Evolutionary conservation across 441 rosid species (phyloP).

Genomic region (Erodium texanum): DNA sequence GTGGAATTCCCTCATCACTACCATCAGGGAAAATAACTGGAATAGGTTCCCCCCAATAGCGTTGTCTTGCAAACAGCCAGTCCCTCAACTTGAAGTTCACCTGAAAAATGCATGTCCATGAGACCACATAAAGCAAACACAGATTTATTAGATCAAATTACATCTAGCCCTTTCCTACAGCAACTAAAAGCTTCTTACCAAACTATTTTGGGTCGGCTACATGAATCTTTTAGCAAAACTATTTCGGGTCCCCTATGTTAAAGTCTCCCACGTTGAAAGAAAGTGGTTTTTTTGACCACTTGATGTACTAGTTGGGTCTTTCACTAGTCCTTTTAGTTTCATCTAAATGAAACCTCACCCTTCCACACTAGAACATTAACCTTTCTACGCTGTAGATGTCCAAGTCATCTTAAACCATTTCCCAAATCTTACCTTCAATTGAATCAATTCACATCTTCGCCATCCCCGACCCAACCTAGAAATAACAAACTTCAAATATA

Average conservation of each 20-base stretch:
- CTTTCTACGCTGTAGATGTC: not conserved
- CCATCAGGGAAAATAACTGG: conserved; percentile 73
- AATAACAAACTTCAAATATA: conserved; percentile 8
- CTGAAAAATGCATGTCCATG: conserved; percentile 32
- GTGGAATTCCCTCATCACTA: conserved; percentile 54
- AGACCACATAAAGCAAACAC: conserved; percentile 2
- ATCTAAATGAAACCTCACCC: not conserved
- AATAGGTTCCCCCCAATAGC: conserved; percentile 99
- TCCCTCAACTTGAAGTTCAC: conserved; percentile 90
- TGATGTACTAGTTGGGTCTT: not conserved
- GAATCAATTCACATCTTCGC: not conserved
- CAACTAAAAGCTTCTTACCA: not conserved
- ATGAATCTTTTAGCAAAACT: not conserved
- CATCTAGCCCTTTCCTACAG: conserved; percentile 5
- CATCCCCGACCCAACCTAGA: not conserved
- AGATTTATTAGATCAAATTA: not conserved
- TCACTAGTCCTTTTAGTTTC: not conserved
- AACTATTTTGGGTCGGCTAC: not conserved
- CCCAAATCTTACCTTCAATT: not conserved
- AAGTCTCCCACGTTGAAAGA: no score
- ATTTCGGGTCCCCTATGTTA: not conserved
- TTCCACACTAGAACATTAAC: not conserved
- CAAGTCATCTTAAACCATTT: not conserved
- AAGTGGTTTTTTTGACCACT: not conserved
- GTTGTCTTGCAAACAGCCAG: conserved; percentile 98